phyloP scores from a whole-genome alignment of 2,329 filamentous ascomycete species.

The Cryphonectria carpinicola region DNA sequence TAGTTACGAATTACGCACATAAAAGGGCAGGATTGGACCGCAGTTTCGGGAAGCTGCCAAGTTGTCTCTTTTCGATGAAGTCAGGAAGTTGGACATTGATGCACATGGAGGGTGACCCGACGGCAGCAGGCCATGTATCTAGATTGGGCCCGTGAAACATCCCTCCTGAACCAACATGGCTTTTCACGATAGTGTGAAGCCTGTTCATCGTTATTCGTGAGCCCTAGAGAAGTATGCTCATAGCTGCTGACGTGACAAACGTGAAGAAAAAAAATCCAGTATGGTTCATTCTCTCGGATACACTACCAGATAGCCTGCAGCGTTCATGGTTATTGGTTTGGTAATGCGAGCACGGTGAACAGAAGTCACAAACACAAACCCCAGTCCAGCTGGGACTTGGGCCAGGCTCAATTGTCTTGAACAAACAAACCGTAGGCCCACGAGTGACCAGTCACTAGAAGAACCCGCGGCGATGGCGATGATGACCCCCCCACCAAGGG shows the following conservation, averaged over 20 bases:
- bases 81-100: too few species aligned
- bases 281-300: not conserved
- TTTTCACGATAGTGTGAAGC: not conserved
- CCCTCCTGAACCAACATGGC: not conserved
- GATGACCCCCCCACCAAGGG: conserved; percentile 16
- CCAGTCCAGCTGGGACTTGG: too few species aligned
- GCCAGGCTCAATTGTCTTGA: too few species aligned
- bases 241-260: not conserved
- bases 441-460: not conserved
- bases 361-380: too few species aligned
- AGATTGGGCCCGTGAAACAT: not conserved
- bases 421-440: not conserved
- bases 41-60: not conserved
- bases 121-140: not conserved
- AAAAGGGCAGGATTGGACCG: not conserved
- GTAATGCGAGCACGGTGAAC: too few species aligned
- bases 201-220: not conserved
- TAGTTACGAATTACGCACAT: not conserved
- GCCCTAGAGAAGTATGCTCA: not conserved
- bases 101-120: not conserved
- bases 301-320: not conserved
- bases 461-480: conserved; percentile 2
- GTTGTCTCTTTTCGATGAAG: not conserved
- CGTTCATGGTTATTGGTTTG: too few species aligned
- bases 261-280: not conserved